These are phyloP conservation scores for Suhomyces sp. DNA, from an alignment of 805 yeast genomes.

Conservation along the genomic window DNA sequence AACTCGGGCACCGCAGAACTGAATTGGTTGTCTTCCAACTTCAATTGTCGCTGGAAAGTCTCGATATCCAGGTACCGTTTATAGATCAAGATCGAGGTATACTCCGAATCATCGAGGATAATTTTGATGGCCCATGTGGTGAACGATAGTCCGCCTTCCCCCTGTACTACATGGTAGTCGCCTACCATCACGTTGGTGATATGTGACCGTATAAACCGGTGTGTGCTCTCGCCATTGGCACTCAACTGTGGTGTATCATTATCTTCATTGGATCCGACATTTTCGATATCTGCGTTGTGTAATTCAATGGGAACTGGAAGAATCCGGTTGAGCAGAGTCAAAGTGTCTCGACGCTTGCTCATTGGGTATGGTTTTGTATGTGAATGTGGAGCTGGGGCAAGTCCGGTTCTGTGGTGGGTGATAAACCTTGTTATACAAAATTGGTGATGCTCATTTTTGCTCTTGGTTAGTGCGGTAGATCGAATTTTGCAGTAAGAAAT, in stretches of 20 bases:
- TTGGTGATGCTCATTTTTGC: too few species aligned
- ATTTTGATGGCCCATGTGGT: constrained; percentile 41
- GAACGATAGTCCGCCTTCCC: constrained; percentile 38
- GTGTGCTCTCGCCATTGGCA: constrained; percentile 1
- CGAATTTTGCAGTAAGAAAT: too few species aligned
- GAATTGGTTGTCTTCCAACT: constrained; percentile 32
- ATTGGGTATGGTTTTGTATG: background rate
- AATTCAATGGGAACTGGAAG: constrained; percentile 40
- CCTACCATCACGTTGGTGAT: constrained; percentile 30
- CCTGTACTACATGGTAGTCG: constrained; percentile 37
- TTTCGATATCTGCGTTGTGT: constrained; percentile 23
- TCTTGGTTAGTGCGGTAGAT: too few species aligned
- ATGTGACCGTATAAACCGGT: too few species aligned
- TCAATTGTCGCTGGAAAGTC: constrained; percentile 41
- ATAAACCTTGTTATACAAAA: too few species aligned
- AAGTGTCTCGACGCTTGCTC: background rate
- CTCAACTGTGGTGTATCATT: too few species aligned
- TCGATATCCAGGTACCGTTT: constrained; percentile 69
- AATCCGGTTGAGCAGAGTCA: constrained; percentile 26
- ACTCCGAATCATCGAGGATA: constrained; percentile 34
- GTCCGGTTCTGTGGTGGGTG: background rate
- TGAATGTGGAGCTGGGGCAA: background rate
- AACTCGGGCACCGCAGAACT: constrained; percentile 43
- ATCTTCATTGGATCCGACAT: too few species aligned
- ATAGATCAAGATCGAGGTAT: constrained; percentile 46